phyloP scores from a whole-genome alignment of 179 eudicot genomes.

The Corrigiola litoralis region DNA sequence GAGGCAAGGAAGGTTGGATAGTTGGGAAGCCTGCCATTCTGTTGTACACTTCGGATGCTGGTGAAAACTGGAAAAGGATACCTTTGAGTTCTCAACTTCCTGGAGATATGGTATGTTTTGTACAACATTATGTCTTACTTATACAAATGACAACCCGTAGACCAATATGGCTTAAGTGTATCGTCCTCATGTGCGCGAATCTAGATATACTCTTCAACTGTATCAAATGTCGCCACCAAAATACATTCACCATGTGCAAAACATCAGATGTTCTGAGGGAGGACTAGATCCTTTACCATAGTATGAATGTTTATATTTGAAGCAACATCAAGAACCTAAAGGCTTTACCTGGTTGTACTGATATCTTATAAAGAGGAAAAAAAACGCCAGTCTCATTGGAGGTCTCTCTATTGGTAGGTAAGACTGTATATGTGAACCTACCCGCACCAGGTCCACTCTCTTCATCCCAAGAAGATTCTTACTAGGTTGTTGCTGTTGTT shows the following conservation, averaged over 20 bases:
- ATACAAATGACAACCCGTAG: not conserved
- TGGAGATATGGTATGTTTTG: constrained; percentile 72
- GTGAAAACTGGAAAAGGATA: constrained; percentile 85
- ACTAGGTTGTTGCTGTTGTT: not conserved
- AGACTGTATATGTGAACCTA: too few relatives aligned
- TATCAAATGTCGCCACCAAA: too few relatives aligned
- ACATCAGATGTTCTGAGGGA: too few relatives aligned
- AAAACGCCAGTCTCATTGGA: too few relatives aligned
- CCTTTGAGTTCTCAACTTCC: constrained; percentile 95
- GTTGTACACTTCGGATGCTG: constrained; percentile 76
- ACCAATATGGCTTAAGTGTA: not conserved
- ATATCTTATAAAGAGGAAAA: too few relatives aligned
- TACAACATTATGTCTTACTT: not conserved
- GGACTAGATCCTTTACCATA: too few relatives aligned
- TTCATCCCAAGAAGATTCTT: not conserved
- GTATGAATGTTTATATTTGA: too few relatives aligned
- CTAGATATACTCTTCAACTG: not conserved
- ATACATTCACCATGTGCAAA: not conserved
- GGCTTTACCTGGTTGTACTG: too few relatives aligned
- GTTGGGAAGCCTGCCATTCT: constrained; percentile 96
- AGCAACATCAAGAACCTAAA: too few relatives aligned
- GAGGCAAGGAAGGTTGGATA: constrained; percentile 95
- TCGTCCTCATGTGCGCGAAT: not conserved
- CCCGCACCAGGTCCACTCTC: too few relatives aligned
- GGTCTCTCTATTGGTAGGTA: too few relatives aligned